Base-by-base conservation (phyloP, 306 rosid species). In the Casuarina glauca region DNA sequence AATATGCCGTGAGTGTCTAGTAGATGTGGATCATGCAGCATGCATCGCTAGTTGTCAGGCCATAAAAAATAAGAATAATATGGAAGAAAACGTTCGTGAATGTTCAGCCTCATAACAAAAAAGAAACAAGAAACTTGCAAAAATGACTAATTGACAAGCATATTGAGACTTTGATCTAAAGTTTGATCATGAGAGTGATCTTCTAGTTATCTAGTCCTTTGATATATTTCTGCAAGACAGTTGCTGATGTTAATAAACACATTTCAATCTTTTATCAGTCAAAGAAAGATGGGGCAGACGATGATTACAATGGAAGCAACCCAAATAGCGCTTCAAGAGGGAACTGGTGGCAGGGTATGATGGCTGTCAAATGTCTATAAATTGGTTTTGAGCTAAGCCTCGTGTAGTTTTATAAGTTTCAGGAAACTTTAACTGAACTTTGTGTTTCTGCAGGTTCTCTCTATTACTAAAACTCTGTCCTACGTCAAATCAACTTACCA, bases 261-360 rank as follows among this genome's bases (percentile, higher is more conserved):
- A 35, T 61, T 48, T 66, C 15, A 52, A 44, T 42, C 74, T 58
- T 62, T 57, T 35, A 68, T 54, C 87, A 92, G 96, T 74, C 54
- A 35, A 90, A 89, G 83, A 91, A 90, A 77, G 96, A 91, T 64
- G 86, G 74, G 54, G 76, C 78, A 5, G 86, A 87, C 58, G 92
- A 78, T 39, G 91, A 90, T 63, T 69, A 82, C 61, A 85, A 81
- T 77, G 95, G 83, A 53, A 83, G 72, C 57, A 86, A 86, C 75
- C 79, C 93, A 32, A 85, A 85, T 81, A 55, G 81, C 10, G 89
- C 88, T 72, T 89, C 96, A 55, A 84, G 98, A 43, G 98, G 97
- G 77, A 92, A 94, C 80, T 94, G 98, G 98, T 94, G 98, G 98
- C 80, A 94, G 86, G 98, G 98, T 94, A 88, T 41, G 83, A 76